Base-by-base conservation (phyloP, 1,284 basidiomycete genomes). In the Austroboletus niveus region DNA sequence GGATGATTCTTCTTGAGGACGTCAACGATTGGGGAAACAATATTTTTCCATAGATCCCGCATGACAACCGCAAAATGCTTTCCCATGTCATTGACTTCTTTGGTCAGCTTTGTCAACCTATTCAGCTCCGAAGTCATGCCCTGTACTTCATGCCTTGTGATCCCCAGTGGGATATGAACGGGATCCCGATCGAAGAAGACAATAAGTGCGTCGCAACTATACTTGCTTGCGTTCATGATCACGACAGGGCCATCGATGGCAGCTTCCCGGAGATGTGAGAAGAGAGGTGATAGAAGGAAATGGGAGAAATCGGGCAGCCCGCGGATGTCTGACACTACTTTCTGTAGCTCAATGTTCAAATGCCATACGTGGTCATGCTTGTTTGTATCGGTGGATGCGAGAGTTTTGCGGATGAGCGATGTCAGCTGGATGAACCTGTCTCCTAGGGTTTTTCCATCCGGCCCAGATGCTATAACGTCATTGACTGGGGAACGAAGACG, bases 201-300 rank as follows among this genome's bases (percentile, higher is more conserved):
- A 14, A 32, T 31, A 30, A 32, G 30, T 4, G 42, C 42, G 14
- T 43, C 42, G 11, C 11, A 43, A 9, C n/a, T 12, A 24, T 45
- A 49, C 4, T 30, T 1, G 29, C 29, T 38, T 9, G 48, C 42
- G 12, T 45, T 44, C 10, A 49, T 29, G 29, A 49, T 45, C 29
- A 49, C 22, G 30, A 45, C 42, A 38, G 17, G 48, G n/a, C 48
- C 48, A 22, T 27, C 15, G 5, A 6, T 29, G 11, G 36, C 36
- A 10, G 36, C 36, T 38, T 17, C 8, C 15, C 15, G 36, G 15
- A 38, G 8, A 12, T 42, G 22, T 27, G 41, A 42, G 15, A 42
- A n/a, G 24, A 20, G 27, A 12, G 24, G 22, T n/a, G 43, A 32
- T 10, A 49, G 47, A 22, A 65, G 44, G 5, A 49, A 49, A n/a